Evolutionary conservation across 2,329 filamentous ascomycete species (phyloP).

Genomic region (Paecilomyces sp.): DNA sequence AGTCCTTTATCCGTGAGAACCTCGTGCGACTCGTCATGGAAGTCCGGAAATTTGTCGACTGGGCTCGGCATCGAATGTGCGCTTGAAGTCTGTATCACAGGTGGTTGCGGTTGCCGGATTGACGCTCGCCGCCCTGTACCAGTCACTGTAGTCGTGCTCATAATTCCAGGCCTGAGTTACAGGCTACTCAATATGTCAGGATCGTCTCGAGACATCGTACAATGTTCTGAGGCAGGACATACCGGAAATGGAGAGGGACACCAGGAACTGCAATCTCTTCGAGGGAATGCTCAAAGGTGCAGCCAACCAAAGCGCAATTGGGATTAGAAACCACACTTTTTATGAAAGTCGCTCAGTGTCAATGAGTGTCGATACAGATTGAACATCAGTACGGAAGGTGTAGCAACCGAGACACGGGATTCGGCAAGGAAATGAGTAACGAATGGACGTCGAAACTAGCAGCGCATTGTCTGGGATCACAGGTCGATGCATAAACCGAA

Average conservation of each 20-base stretch:
- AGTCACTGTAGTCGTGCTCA: conserved; percentile 35
- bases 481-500: not conserved
- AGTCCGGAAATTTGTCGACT: conserved; percentile 38
- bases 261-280: not conserved
- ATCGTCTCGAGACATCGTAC: not conserved
- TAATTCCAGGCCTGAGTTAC: conserved; percentile 10
- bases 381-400: not conserved
- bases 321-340: not conserved
- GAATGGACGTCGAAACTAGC: not conserved
- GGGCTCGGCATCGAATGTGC: conserved; percentile 26
- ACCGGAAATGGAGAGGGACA: not conserved
- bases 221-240: not conserved
- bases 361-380: not conserved
- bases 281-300: not conserved
- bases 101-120: conserved; percentile 27
- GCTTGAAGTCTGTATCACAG: conserved; percentile 18
- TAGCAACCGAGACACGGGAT: not conserved
- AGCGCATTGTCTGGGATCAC: not conserved
- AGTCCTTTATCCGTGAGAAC: conserved; percentile 17
- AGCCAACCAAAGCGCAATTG: not conserved
- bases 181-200: not conserved
- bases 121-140: conserved; percentile 33
- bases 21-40: conserved; percentile 30
- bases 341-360: not conserved
- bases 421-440: not conserved